Conservation (phyloP, 768 basidiomycete species). For the Rhodotorula diobovata region DNA sequence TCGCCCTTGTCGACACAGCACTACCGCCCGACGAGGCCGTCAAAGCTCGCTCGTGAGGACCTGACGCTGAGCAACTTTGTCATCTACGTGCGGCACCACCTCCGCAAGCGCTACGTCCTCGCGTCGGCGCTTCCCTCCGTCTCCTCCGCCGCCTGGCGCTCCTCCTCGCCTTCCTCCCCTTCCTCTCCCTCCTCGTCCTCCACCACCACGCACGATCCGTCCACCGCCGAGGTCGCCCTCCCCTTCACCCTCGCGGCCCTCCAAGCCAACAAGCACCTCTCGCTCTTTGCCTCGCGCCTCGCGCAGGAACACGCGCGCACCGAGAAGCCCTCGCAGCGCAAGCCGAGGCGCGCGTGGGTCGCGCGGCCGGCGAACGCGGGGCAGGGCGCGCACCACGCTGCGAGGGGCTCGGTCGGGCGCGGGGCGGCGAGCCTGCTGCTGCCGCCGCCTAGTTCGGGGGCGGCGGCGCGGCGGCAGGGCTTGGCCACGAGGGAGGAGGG, state of each 20-base stretch:
- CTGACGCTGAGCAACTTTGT: conserved; percentile 20
- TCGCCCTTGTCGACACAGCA: background rate
- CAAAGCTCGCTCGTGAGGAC: conserved; percentile 5
- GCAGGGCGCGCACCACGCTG: background rate
- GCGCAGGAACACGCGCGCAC: background rate
- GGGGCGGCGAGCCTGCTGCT: background rate
- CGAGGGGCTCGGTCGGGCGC: background rate
- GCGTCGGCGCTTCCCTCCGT: background rate
- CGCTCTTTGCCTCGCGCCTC: background rate
- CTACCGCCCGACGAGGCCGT: conserved; percentile 16
- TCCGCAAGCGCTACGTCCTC: background rate
- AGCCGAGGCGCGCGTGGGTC: background rate
- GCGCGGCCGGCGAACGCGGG: background rate
- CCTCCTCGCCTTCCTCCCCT: background rate
- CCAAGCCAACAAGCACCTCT: background rate
- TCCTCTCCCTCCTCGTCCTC: background rate
- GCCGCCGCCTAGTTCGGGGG: background rate
- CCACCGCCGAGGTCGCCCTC: background rate
- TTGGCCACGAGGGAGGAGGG: too few species aligned
- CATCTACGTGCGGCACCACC: conserved; percentile 23
- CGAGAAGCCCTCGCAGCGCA: background rate
- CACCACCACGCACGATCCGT: too few species aligned
- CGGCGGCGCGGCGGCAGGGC: background rate
- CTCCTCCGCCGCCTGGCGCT: background rate
- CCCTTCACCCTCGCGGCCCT: conserved; percentile 6